These are phyloP conservation scores for Chalciporus chontae DNA, from an alignment of 768 basidiomycete species.

Conservation along the genomic window DNA sequence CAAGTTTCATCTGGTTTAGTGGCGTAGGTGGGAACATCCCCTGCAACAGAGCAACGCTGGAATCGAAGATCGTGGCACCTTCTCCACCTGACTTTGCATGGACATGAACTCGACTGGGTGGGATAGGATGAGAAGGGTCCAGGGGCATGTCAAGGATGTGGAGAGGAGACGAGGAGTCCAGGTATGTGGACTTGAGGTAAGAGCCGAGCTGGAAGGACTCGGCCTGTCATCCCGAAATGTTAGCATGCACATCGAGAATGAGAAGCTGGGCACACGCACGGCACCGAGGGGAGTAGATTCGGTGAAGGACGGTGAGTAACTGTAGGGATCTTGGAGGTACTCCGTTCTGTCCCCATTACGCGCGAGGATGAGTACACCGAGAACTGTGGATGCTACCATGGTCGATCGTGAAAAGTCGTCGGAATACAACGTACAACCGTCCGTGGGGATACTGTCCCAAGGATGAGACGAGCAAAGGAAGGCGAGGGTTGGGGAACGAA, in stretches of 20 bases:
- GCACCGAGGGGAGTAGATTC: constrained; percentile 78
- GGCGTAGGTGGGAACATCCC: constrained; percentile 78
- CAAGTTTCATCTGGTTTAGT: constrained; percentile 66
- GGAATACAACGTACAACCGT: not conserved
- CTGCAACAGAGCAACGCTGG: constrained; percentile 76
- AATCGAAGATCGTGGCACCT: constrained; percentile 79
- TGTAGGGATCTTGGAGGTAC: constrained; percentile 69
- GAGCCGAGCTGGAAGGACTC: constrained; percentile 66
- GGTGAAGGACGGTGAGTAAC: constrained; percentile 57
- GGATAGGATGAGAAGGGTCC: constrained; percentile 52
- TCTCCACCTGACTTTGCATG: constrained; percentile 82
- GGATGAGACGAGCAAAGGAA: constrained; percentile 1
- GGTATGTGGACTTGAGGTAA: constrained; percentile 60
- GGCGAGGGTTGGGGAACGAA: constrained; percentile 10
- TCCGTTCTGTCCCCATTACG: constrained; percentile 72
- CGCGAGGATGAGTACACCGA: constrained; percentile 73
- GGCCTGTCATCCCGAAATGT: constrained; percentile 38
- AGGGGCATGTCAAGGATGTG: constrained; percentile 66
- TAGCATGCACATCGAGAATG: not conserved
- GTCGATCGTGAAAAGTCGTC: constrained; percentile 14
- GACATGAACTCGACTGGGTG: constrained; percentile 67
- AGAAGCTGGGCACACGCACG: constrained; percentile 35
- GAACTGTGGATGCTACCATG: constrained; percentile 38
- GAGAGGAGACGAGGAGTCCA: constrained; percentile 60
- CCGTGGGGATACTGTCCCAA: not conserved